Percentiles rank a stretch among this genome's conserved stretches.
Evolutionary conservation across 192 early-diverging fungal genomes (phyloP).

Genomic region (Gonapodya sp.): DNA sequence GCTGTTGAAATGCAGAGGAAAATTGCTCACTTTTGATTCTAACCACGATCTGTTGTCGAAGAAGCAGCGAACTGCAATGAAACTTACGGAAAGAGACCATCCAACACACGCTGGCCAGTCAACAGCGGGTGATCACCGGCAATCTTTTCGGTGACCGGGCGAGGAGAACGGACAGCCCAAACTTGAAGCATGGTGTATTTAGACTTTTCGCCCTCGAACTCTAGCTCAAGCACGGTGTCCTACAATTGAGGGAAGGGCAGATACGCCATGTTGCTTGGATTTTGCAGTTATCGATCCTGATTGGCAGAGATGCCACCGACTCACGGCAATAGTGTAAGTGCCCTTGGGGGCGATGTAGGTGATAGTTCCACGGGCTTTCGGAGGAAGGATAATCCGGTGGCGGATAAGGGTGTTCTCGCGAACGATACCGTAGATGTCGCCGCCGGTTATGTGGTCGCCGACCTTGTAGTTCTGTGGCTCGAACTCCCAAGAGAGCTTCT

Average conservation of each 20-base stretch:
- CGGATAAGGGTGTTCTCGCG: conserved; percentile 90
- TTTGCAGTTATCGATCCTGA: too few relatives aligned
- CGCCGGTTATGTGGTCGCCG: conserved; percentile 96
- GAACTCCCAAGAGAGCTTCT: conserved; percentile 86
- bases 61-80: not conserved
- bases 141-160: conserved; percentile 89
- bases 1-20: conserved; percentile 20
- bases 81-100: conserved; percentile 90
- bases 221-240: conserved; percentile 86
- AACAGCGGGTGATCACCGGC: conserved; percentile 90
- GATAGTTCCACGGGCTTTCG: conserved; percentile 86
- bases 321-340: conserved; percentile 72
- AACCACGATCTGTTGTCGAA: not conserved
- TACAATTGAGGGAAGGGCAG: too few relatives aligned
- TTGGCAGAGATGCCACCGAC: too few relatives aligned
- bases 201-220: conserved; percentile 90
- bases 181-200: conserved; percentile 94
- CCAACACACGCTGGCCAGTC: conserved; percentile 97
- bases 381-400: conserved; percentile 92
- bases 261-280: too few relatives aligned
- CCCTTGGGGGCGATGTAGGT: conserved; percentile 92
- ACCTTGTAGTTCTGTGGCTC: conserved; percentile 83
- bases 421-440: conserved; percentile 91
- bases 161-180: conserved; percentile 95
- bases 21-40: too few relatives aligned